Conservation (phyloP, 139 green algal species). For the Auxenochlorella pyrenoidosa region DNA sequence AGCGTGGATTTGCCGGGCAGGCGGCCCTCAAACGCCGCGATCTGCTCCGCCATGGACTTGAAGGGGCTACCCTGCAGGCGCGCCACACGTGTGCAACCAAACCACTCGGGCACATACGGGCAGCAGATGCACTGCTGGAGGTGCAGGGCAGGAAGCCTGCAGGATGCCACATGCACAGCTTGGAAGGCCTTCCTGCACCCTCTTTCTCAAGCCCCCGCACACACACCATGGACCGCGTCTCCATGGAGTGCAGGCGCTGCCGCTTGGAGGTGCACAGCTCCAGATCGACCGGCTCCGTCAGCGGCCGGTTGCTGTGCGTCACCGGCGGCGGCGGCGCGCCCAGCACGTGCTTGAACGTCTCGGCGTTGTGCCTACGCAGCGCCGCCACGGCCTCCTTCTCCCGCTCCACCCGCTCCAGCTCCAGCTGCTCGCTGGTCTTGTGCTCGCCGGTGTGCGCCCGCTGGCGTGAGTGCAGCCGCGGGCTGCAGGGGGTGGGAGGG, state of each 20-base stretch:
- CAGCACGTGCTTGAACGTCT: conserved; percentile 49
- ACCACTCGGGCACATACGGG: background rate
- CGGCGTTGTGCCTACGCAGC: conserved; percentile 34
- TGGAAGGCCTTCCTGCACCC: too few species aligned
- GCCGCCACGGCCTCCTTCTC: conserved; percentile 42
- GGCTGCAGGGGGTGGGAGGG: background rate
- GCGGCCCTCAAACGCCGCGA: conserved; percentile 32
- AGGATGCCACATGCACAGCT: too few species aligned
- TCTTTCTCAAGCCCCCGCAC: background rate
- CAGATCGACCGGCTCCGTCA: conserved; percentile 47
- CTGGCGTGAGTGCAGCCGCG: conserved; percentile 4
- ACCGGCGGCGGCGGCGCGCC: conserved; percentile 14
- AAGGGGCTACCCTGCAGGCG: conserved; percentile 30
- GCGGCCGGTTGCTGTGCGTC: conserved; percentile 32
- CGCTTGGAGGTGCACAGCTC: conserved; percentile 59
- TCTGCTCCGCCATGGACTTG: conserved; percentile 45
- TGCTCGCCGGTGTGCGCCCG: conserved; percentile 16
- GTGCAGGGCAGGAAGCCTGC: background rate
- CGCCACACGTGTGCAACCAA: background rate
- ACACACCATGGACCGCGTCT: conserved; percentile 35
- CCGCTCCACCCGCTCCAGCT: conserved; percentile 50
- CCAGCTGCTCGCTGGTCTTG: conserved; percentile 68
- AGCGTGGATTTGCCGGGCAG: conserved; percentile 4
- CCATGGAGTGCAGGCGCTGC: conserved; percentile 42
- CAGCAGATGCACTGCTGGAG: background rate